Conservation (phyloP, 73 alveolate species). For the Diophrys sp. region DNA sequence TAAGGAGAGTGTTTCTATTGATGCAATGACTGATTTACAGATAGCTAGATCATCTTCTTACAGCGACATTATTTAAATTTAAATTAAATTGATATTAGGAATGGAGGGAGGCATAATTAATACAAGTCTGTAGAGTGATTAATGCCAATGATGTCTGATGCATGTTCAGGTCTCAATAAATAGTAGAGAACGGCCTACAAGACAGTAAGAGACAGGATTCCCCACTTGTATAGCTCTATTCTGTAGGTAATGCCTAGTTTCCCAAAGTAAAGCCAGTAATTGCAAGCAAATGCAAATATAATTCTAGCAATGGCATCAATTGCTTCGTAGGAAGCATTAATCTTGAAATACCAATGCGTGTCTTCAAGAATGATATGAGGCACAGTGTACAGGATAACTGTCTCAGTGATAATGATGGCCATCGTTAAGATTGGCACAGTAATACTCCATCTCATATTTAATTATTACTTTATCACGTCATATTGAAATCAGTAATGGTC, state of each 20-base stretch:
- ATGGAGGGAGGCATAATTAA: too few relatives aligned
- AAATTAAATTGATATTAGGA: too few relatives aligned
- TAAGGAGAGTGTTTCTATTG: too few relatives aligned
- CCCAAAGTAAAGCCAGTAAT: neutral
- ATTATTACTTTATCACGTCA: neutral
- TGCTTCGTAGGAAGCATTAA: neutral
- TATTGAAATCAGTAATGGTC: constrained; percentile 2
- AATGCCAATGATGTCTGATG: neutral
- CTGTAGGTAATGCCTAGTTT: neutral
- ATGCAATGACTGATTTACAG: too few relatives aligned
- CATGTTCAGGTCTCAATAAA: neutral
- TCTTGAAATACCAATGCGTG: neutral
- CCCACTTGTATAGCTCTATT: neutral
- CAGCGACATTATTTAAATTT: too few relatives aligned
- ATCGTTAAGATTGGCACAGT: neutral
- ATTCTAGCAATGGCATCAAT: neutral
- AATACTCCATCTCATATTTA: neutral
- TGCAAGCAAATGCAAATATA: neutral
- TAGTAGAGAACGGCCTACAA: neutral
- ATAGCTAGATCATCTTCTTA: too few relatives aligned
- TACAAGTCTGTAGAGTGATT: too few relatives aligned
- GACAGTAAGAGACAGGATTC: neutral
- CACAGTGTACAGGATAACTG: neutral
- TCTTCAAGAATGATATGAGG: neutral
- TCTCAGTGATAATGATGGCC: neutral